Evolutionary conservation across 306 rosid genomes (phyloP).

Genomic region (Vigna radiata): DNA sequence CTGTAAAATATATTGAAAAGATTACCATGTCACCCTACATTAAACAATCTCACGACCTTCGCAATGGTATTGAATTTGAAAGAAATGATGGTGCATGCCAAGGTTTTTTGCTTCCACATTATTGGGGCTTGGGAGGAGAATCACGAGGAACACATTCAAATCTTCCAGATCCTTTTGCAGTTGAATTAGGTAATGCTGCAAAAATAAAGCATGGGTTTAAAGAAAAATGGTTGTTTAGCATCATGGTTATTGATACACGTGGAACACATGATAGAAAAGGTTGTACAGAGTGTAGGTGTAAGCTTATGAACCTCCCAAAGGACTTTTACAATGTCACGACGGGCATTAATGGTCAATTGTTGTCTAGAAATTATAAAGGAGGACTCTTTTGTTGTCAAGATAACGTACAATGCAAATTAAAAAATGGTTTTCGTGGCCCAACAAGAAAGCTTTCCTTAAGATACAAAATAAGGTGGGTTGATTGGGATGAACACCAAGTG

Average conservation of each 20-base stretch:
- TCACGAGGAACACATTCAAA: background rate
- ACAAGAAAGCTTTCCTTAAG: background rate
- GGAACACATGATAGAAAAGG: background rate
- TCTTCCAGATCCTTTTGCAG: background rate
- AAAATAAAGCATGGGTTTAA: background rate
- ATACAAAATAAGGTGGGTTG: constrained; percentile 31
- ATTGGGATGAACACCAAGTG: constrained; percentile 16
- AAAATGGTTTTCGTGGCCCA: background rate
- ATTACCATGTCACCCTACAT: background rate
- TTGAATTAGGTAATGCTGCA: background rate
- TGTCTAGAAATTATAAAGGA: background rate
- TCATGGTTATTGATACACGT: background rate
- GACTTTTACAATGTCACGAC: background rate
- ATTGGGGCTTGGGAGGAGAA: background rate
- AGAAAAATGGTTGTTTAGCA: background rate
- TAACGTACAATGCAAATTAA: constrained; percentile 4
- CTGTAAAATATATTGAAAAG: background rate
- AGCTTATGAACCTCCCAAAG: background rate
- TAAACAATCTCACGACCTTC: background rate
- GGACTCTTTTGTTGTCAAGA: constrained; percentile 28
- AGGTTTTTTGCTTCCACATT: background rate
- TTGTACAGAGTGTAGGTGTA: background rate
- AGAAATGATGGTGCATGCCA: background rate
- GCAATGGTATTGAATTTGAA: background rate
- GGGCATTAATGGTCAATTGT: background rate